phyloP scores from a whole-genome alignment of 129 eudicot species.

The Escallonia herrerae region DNA sequence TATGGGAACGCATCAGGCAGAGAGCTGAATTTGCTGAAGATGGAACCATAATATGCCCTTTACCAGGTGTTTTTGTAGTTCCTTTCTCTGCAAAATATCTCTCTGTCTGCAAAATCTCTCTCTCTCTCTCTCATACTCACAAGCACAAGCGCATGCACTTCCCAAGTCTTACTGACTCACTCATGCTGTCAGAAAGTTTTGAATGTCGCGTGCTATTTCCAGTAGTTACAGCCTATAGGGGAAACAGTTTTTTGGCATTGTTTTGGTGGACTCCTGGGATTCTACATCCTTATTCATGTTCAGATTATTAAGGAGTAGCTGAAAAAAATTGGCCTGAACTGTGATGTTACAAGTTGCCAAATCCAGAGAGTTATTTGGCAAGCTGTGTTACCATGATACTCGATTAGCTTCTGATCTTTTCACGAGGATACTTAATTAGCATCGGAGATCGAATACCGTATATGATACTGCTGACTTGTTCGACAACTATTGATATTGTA shows the following conservation, averaged over 20 bases:
- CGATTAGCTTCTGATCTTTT: background rate
- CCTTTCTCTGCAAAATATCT: background rate
- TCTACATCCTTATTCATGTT: background rate
- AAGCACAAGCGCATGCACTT: background rate
- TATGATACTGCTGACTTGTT: background rate
- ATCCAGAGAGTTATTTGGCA: too few species aligned
- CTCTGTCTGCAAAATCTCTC: background rate
- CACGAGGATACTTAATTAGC: background rate
- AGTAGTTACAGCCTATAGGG: background rate
- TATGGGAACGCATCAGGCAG: slow-evolving; percentile 69
- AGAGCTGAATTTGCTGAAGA: slow-evolving; percentile 64
- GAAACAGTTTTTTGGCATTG: background rate
- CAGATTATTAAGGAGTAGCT: background rate
- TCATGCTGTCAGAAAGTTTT: background rate
- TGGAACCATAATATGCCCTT: slow-evolving; percentile 37
- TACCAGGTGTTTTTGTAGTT: slow-evolving; percentile 40
- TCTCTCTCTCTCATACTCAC: background rate
- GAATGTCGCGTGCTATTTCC: background rate
- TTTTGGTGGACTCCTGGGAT: background rate
- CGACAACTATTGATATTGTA: too few species aligned
- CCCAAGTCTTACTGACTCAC: background rate
- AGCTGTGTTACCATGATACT: background rate
- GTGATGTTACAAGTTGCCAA: background rate
- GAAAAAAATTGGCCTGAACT: background rate
- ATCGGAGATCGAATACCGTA: background rate